Evolutionary conservation across 2,329 filamentous ascomycete genomes (phyloP).

Genomic region (Aureobasidium melanogenum): DNA sequence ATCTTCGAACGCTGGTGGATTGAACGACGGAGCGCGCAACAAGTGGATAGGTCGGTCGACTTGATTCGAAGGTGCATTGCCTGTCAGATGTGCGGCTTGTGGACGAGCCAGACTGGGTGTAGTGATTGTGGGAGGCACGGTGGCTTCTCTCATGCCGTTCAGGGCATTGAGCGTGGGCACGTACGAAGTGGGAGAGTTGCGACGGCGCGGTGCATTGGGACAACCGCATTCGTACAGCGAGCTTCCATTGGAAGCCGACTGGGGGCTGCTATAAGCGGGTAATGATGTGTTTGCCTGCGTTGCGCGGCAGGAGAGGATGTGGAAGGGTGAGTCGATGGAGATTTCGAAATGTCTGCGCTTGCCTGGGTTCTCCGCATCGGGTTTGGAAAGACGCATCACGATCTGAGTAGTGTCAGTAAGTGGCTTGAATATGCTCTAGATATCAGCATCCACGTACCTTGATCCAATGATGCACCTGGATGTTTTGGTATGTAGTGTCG

Average conservation of each 20-base stretch:
- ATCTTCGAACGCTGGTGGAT: conserved; percentile 78
- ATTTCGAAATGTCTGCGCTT: conserved; percentile 90
- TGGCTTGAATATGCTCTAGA: not conserved
- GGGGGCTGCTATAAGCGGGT: conserved; percentile 64
- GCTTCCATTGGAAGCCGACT: conserved; percentile 25
- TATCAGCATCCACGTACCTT: conserved; percentile 53
- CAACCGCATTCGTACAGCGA: conserved; percentile 51
- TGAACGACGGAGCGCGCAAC: conserved; percentile 73
- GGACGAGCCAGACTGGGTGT: conserved; percentile 44
- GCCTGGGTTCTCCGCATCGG: conserved; percentile 66
- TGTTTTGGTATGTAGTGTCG: conserved; percentile 88
- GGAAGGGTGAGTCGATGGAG: conserved; percentile 91
- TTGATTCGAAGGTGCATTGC: conserved; percentile 32
- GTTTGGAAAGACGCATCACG: conserved; percentile 81
- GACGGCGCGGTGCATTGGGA: conserved; percentile 51
- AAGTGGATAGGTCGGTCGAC: conserved; percentile 71
- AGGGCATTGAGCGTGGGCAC: conserved; percentile 53
- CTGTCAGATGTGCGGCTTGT: conserved; percentile 36
- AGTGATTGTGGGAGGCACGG: conserved; percentile 20
- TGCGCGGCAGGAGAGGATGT: conserved; percentile 86
- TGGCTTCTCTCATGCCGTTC: conserved; percentile 25
- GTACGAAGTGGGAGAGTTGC: conserved; percentile 39
- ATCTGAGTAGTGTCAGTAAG: conserved; percentile 46
- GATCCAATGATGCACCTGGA: conserved; percentile 93
- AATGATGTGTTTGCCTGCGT: conserved; percentile 81